Percentiles rank a stretch among this genome's conserved stretches.
phyloP scores from a whole-genome alignment of 2,329 filamentous ascomycete genomes.

The Sclerotinia spermophila region DNA sequence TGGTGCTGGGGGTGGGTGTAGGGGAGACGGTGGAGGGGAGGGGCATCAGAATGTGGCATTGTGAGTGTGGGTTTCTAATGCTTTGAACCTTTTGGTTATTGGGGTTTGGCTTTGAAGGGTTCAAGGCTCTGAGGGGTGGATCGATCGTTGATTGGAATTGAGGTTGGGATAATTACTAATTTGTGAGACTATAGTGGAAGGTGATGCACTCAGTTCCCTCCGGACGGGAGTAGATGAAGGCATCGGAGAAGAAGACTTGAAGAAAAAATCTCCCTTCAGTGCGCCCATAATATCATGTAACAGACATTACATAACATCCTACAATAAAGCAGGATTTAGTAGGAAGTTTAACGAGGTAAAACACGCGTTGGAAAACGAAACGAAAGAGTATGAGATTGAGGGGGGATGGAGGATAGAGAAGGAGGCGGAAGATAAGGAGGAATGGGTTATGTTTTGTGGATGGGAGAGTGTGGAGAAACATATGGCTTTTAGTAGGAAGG shows the following conservation, averaged over 20 bases:
- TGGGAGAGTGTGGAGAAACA: conserved; percentile 25
- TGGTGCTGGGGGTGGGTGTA: conserved; percentile 25
- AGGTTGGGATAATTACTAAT: not conserved
- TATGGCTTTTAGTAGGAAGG: conserved; percentile 21
- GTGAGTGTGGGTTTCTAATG: conserved; percentile 39
- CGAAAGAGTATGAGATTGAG: conserved; percentile 21
- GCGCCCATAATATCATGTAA: conserved; percentile 22
- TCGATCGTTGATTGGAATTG: not conserved
- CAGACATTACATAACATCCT: conserved; percentile 20
- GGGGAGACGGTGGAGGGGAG: conserved; percentile 35
- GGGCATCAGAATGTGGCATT: conserved; percentile 40
- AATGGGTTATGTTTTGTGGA: conserved; percentile 25
- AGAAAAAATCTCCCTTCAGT: conserved; percentile 14
- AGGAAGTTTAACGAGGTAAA: conserved; percentile 19
- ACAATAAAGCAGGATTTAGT: conserved; percentile 20
- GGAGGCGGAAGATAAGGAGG: conserved; percentile 23
- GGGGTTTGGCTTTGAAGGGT: no score
- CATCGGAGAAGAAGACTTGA: not conserved
- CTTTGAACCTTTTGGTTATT: no score
- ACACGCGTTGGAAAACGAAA: conserved; percentile 17
- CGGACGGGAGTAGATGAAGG: not conserved
- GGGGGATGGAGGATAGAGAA: conserved; percentile 28
- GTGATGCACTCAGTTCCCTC: not conserved
- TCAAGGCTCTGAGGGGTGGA: no score
- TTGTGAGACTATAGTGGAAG: not conserved